These are phyloP conservation scores for Ogataea degrootiae DNA, from an alignment of 805 yeast genomes.

Conservation along the genomic window DNA sequence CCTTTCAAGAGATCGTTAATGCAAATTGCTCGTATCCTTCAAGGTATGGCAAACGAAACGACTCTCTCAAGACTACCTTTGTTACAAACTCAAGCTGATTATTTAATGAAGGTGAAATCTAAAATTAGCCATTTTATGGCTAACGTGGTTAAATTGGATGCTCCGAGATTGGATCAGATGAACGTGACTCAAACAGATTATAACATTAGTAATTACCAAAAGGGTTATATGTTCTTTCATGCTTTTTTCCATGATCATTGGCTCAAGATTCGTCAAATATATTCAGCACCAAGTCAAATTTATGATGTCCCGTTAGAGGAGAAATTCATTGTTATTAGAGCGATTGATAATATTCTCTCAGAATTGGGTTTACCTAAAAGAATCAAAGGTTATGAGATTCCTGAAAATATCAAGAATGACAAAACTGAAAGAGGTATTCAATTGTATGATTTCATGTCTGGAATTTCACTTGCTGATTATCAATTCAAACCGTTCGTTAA, in stretches of 20 bases:
- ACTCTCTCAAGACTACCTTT: constrained; percentile 60
- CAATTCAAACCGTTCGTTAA: constrained; percentile 45
- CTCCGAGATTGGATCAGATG: constrained; percentile 2
- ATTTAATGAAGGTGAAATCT: constrained; percentile 35
- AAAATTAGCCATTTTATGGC: constrained; percentile 39
- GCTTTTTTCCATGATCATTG: constrained; percentile 47
- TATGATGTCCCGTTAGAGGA: constrained; percentile 11
- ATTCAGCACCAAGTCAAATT: constrained; percentile 13
- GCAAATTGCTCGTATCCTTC: constrained; percentile 77
- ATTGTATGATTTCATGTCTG: constrained; percentile 70
- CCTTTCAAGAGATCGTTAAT: constrained; percentile 57
- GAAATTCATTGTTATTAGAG: constrained; percentile 28
- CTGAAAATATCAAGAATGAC: constrained; percentile 46
- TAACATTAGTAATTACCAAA: constrained; percentile 24
- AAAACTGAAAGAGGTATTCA: constrained; percentile 43
- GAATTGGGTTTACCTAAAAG: constrained; percentile 57
- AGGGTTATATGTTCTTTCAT: constrained; percentile 37
- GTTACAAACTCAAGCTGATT: constrained; percentile 33
- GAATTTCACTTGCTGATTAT: constrained; percentile 51
- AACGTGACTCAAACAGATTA: constrained; percentile 11
- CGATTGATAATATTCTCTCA: constrained; percentile 43
- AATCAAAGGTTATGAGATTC: constrained; percentile 51
- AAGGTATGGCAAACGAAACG: constrained; percentile 82
- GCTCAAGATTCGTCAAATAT: constrained; percentile 24
- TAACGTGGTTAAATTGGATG: constrained; percentile 19